phyloP scores from a whole-genome alignment of 352 stramenopile species.

The Phytophthora aleatoria region DNA sequence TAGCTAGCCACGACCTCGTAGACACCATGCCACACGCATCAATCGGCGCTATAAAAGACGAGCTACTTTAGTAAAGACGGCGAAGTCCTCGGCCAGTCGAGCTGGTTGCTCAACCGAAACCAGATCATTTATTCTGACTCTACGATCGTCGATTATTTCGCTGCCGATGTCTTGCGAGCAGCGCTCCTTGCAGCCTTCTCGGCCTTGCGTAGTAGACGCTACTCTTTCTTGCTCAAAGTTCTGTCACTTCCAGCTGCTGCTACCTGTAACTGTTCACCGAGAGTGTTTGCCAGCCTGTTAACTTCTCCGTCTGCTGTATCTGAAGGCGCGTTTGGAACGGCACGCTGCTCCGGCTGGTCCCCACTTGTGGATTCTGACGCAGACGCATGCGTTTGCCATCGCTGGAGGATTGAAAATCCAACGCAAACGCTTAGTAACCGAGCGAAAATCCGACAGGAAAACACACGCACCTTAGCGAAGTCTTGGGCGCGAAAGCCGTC shows the following conservation, averaged over 20 bases:
- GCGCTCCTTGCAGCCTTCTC: conserved; percentile 28
- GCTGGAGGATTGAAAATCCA: conserved; percentile 17
- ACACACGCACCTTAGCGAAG: conserved; percentile 57
- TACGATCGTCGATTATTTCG: conserved; percentile 25
- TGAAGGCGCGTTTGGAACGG: conserved; percentile 19
- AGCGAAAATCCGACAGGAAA: conserved; percentile 18
- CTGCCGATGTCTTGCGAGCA: conserved; percentile 6
- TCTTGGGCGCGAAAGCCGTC: conserved; percentile 65
- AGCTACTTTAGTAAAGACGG: conserved; percentile 11
- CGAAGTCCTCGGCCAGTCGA: neutral
- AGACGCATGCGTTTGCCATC: conserved; percentile 36
- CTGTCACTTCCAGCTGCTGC: conserved; percentile 13
- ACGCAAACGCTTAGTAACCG: conserved; percentile 14
- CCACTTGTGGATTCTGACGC: conserved; percentile 10
- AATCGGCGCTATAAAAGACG: neutral
- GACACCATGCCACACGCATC: neutral
- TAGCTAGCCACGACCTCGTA: neutral
- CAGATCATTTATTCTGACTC: conserved; percentile 22
- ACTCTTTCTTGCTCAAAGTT: conserved; percentile 54
- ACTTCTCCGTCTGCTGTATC: conserved; percentile 11
- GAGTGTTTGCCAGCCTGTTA: conserved; percentile 18
- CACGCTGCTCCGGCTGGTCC: conserved; percentile 3
- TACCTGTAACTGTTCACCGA: conserved; percentile 33
- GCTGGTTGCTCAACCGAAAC: conserved; percentile 6
- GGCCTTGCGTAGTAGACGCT: conserved; percentile 42